A percentile compares a stretch with the other conserved stretches of the same genome.
Evolutionary conservation across 768 basidiomycete species (phyloP).

Genomic region (Suillus plorans): DNA sequence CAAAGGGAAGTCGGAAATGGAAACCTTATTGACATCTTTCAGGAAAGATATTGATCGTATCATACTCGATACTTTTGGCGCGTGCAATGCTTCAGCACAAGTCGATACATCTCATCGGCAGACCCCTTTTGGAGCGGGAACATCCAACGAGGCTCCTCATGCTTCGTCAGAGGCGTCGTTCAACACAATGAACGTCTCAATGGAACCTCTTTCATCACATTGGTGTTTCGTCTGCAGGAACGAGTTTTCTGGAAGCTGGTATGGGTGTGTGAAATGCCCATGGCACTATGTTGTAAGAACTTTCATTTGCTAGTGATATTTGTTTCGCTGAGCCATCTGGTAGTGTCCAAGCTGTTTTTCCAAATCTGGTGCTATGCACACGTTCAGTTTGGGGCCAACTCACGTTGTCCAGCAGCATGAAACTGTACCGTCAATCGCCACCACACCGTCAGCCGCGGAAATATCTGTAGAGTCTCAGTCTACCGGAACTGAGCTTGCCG

Average conservation of each 20-base stretch:
- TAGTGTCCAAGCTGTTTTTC: slow-evolving; percentile 29
- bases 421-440: not conserved
- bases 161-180: not conserved
- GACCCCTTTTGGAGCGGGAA: not conserved
- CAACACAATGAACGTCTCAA: not conserved
- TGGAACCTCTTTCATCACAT: slow-evolving; percentile 4
- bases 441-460: not conserved
- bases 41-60: slow-evolving; percentile 52
- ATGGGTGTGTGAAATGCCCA: slow-evolving; percentile 31
- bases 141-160: not conserved
- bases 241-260: slow-evolving; percentile 25
- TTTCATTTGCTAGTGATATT: not conserved
- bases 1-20: slow-evolving; percentile 50
- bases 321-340: slow-evolving; percentile 10
- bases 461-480: not conserved
- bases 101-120: not conserved
- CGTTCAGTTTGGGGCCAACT: slow-evolving; percentile 31
- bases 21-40: slow-evolving; percentile 47
- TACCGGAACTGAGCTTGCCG: not conserved
- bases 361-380: slow-evolving; percentile 27
- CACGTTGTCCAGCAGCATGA: slow-evolving; percentile 25
- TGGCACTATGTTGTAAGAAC: slow-evolving; percentile 31
- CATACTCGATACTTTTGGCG: slow-evolving; percentile 38
- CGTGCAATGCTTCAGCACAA: slow-evolving; percentile 9
- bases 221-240: slow-evolving; percentile 34